phyloP scores from a whole-genome alignment of 2,329 filamentous ascomycete genomes.

The Pseudocercospora vitis region DNA sequence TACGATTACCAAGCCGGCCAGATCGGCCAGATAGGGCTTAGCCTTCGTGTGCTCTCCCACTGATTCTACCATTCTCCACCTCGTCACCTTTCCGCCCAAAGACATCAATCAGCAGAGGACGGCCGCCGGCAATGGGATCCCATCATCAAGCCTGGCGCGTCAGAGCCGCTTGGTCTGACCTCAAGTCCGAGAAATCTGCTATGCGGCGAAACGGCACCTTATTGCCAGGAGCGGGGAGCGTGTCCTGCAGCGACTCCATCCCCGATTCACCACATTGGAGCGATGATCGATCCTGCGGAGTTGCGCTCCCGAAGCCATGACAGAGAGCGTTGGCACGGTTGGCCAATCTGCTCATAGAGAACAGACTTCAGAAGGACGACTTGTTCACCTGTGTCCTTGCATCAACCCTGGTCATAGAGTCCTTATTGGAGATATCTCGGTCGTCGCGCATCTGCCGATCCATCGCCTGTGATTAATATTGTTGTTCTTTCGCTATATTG shows the following conservation, averaged over 20 bases:
- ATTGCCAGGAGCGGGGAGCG: slow-evolving; percentile 6
- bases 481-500: background rate
- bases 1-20: too few species aligned
- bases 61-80: too few species aligned
- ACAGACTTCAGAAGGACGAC: background rate
- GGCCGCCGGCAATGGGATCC: background rate
- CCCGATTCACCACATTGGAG: background rate
- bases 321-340: background rate
- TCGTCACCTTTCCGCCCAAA: too few species aligned
- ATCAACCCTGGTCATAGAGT: background rate
- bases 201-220: slow-evolving; percentile 10
- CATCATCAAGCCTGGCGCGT: too few species aligned
- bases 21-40: too few species aligned
- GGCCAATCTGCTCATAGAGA: background rate
- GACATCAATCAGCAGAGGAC: background rate
- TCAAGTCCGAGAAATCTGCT: slow-evolving; percentile 5
- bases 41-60: too few species aligned
- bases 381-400: background rate
- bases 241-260: background rate
- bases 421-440: background rate
- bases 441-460: background rate
- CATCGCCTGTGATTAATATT: background rate
- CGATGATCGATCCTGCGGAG: background rate
- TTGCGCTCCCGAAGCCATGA: background rate
- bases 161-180: background rate